Conservation (phyloP, 1,284 basidiomycete genomes). For the Pulveroboletus sp. region DNA sequence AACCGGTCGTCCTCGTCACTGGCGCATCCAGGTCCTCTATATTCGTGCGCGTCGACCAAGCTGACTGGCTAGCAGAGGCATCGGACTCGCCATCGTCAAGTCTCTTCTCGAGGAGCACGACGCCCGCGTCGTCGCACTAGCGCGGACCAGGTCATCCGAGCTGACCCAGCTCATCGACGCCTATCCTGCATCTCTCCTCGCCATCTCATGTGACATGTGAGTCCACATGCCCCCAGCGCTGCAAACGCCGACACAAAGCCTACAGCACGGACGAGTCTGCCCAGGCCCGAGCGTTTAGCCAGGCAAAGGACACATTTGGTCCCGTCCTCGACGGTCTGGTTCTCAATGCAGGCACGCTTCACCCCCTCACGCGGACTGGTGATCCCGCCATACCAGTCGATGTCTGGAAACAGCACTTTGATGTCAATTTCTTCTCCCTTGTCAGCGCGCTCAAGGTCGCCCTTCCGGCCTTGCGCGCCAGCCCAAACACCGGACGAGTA, state of each 20-base stretch:
- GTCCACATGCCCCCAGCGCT: constrained; percentile 31
- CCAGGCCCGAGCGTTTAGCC: constrained; percentile 47
- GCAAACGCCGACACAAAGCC: constrained; percentile 3
- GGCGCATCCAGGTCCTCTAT: constrained; percentile 66
- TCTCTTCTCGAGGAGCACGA: constrained; percentile 59
- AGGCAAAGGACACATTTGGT: constrained; percentile 49
- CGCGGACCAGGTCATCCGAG: constrained; percentile 63
- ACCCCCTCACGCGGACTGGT: constrained; percentile 44
- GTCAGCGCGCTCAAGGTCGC: constrained; percentile 61
- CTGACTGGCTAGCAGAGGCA: constrained; percentile 51
- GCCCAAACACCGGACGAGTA: constrained; percentile 57
- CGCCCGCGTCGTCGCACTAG: constrained; percentile 71
- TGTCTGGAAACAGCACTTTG: constrained; percentile 65
- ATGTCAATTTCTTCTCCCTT: constrained; percentile 84
- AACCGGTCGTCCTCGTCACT: constrained; percentile 63
- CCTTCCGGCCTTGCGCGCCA: constrained; percentile 65
- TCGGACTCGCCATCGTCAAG: constrained; percentile 72
- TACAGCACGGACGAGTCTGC: constrained; percentile 55
- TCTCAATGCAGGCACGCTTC: constrained; percentile 75
- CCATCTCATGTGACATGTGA: constrained; percentile 71
- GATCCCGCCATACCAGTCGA: constrained; percentile 37
- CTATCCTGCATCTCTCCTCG: constrained; percentile 44
- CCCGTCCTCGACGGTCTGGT: constrained; percentile 66
- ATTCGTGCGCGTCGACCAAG: background rate
- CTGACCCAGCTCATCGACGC: constrained; percentile 50